Evolutionary conservation across 1,139 yeast species (phyloP).

Genomic region (Yamadazyma diospyri): DNA sequence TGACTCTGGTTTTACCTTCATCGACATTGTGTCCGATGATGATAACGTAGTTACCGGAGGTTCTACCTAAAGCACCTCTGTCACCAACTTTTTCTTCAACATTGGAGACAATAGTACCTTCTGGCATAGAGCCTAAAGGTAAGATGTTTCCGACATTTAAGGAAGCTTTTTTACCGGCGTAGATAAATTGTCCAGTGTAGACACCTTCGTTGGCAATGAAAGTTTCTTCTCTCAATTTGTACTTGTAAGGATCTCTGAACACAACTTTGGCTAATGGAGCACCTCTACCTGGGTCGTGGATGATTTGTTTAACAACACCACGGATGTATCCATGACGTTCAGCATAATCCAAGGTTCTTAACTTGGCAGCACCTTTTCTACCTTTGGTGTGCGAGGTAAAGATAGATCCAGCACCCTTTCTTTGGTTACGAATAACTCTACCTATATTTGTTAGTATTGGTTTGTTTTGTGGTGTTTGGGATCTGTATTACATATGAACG

Average conservation of each 20-base stretch:
- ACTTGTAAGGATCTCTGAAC: constrained; percentile 99
- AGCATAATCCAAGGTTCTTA: constrained; percentile 98
- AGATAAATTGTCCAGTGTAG: constrained; percentile 98
- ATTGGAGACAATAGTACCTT: constrained; percentile 98
- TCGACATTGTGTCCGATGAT: constrained; percentile 99
- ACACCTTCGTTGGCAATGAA: constrained; percentile 99
- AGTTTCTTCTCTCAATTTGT: constrained; percentile 96
- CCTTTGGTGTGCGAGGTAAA: constrained; percentile 99
- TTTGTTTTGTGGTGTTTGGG: neutral
- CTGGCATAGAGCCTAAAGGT: constrained; percentile 97
- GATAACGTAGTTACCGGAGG: constrained; percentile 99
- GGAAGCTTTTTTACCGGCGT: constrained; percentile 99
- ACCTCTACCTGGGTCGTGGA: constrained; percentile 99
- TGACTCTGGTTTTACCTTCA: constrained; percentile 97
- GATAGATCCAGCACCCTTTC: constrained; percentile 99
- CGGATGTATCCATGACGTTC: constrained; percentile 99
- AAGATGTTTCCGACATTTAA: constrained; percentile 38
- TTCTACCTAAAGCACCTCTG: constrained; percentile 99
- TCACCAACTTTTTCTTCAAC: constrained; percentile 99
- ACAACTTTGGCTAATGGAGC: constrained; percentile 99
- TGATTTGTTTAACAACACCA: constrained; percentile 97
- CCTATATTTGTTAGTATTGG: constrained; percentile 35
- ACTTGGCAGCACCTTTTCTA: constrained; percentile 99
- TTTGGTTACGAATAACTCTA: constrained; percentile 99
- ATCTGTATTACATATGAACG: neutral